Base-by-base conservation (phyloP, 2,329 filamentous ascomycete species). In the Cladophialophora immunda region DNA sequence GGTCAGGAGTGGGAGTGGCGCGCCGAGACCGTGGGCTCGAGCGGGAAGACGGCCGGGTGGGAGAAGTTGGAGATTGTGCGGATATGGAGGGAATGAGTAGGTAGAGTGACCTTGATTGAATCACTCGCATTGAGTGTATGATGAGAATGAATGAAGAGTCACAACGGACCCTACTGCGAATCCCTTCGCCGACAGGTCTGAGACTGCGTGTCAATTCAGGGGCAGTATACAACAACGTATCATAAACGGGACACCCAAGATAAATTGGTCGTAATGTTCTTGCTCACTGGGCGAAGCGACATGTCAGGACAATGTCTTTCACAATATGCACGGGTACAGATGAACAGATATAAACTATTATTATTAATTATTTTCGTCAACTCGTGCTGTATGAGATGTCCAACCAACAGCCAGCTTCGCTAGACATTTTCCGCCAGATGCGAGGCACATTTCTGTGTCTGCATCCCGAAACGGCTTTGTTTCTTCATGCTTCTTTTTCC, bases 1-100 rank as follows among this genome's bases (percentile, higher is more conserved):
- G 29, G 47, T 4, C 17, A n/a, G 45, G 5, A 62, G 34, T 61
- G 65, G 58, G 45, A 52, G 27, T 98, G 94, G 95, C 84, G 78
- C 68, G 92, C 87, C 9, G 89, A 93, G 77, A 92, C 87, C 19
- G 93, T 97, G 4, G 90, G 92, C 6, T 86, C 85, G 62, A 97
- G 93, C 78, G 94, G 94, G 57, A 93, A 90, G 82, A 88, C 91
- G 78, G 94, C 91, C 32, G 95, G 95, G 0, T 97, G 94, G 94
- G 95, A 99, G 82, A 96, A 91, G 81, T 82, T 99, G 78, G 90
- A 93, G 75, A 91, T 99, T 73, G 82, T 98, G 73, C 87, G 94
- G 76, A 91, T 97, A 76, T 97, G 92, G 91, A 87, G 88, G 74
- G 72, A 73, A 54, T 57, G 36, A n/a, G n/a, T n/a, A n/a, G n/a